Evolutionary conservation across 805 yeast species (phyloP), one percentile per base, ranked within the genome.

Genomic region (Nakazawaea holstii): DNA sequence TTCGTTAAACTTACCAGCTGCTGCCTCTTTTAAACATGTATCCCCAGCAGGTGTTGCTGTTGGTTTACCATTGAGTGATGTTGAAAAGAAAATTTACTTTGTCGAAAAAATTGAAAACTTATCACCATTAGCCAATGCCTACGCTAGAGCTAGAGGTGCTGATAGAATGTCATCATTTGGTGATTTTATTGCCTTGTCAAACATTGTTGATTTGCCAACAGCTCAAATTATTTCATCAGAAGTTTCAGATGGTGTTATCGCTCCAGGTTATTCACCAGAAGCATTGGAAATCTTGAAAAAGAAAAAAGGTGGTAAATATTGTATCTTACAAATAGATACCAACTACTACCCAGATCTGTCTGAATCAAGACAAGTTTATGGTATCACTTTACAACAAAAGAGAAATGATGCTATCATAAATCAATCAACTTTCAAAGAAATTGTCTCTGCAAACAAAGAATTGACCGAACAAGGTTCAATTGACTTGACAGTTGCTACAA

Each of bases 101-200:
- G 99, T 94, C 54, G 82, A 82, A 57, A 97, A 89, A 67, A 89
- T 92, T 61, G 96, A 88, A 69, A 88, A 91, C 76, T 75, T 94
- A 66, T 88, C 97, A 10, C 98, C 99, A 48, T 77, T 94, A 64
- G 99, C 99, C 54, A 86, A 87, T 64, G 99, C 99, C 49, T 94
- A 94, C 63, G 99, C 99, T 35, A 87, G 98, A 73, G 99, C 99
- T 49, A 87, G 99, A 72, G 99, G 99, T 69, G 99, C 99, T 57
- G 99, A 94, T 72, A 85, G 99, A 79, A 94, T 94, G 99, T 91
- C 97, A 6, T 87, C 96, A 11, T 94, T 94, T 66, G 99, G 99
- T 65, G 99, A 94, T 72, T 94, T 90, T 77, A 94, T 94, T 62
- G 99, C 99, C 41, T 77, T 94, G 55, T 90, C 97, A 52, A 92